Percentiles rank a stretch among this genome's conserved stretches.
Evolutionary conservation across 306 rosid species (phyloP).

Genomic region (Aeschynomene evenia): DNA sequence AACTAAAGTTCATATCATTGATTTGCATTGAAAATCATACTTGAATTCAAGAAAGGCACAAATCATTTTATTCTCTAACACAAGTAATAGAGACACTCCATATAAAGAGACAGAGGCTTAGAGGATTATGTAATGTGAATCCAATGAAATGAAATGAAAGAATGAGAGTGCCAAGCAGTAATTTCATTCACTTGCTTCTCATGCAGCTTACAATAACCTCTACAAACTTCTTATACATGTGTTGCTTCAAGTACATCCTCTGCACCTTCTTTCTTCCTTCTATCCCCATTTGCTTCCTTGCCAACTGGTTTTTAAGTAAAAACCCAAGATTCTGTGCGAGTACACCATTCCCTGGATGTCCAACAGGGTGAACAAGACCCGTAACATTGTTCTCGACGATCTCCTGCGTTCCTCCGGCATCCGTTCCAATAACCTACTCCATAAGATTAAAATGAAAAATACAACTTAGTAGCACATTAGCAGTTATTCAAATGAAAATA

Average conservation of each 20-base stretch:
- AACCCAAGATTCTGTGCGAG: conserved; percentile 62
- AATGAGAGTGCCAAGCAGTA: conserved; percentile 20
- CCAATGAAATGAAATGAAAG: conserved; percentile 46
- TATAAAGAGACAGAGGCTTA: background rate
- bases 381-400: conserved; percentile 83
- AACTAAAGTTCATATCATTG: background rate
- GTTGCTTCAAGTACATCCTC: conserved; percentile 76
- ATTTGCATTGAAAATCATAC: background rate
- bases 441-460: conserved; percentile 19
- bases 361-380: conserved; percentile 86
- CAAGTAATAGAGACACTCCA: conserved; percentile 15
- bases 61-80: background rate
- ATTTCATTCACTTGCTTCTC: conserved; percentile 57
- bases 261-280: conserved; percentile 82
- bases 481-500: background rate
- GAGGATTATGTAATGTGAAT: conserved; percentile 11
- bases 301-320: conserved; percentile 61
- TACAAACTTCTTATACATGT: conserved; percentile 84
- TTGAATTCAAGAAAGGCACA: background rate
- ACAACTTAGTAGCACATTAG: too few species aligned
- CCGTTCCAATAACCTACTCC: conserved; percentile 86
- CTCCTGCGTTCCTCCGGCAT: conserved; percentile 87
- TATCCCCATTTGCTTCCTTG: conserved; percentile 72
- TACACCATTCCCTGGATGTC: conserved; percentile 55
- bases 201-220: conserved; percentile 82